Percentiles rank a stretch among this genome's conserved stretches.
Conservation (phyloP, 371 early-diverging fungal genomes). For the Mucor irregularis region DNA sequence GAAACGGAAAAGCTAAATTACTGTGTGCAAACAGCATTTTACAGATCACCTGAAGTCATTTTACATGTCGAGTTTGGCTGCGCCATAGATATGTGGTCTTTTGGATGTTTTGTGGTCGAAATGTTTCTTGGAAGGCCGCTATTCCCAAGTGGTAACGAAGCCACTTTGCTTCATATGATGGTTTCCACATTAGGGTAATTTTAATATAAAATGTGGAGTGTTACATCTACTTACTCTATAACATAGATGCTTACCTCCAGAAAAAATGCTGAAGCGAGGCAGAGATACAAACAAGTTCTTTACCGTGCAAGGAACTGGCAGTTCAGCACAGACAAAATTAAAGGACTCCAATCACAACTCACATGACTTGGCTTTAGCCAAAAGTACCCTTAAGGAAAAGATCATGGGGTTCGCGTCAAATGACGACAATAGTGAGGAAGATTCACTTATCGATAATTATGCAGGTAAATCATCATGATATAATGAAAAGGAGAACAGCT, state of each 20-base stretch:
- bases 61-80: slow-evolving; percentile 89
- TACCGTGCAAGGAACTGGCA: background rate
- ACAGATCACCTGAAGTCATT: slow-evolving; percentile 96
- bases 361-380: slow-evolving; percentile 2
- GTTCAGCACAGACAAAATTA: background rate
- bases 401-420: slow-evolving; percentile 10
- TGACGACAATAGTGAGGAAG: slow-evolving; percentile 5
- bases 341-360: background rate
- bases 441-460: slow-evolving; percentile 1
- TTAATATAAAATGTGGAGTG: background rate
- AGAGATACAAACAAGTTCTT: slow-evolving; percentile 4
- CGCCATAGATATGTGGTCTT: slow-evolving; percentile 98
- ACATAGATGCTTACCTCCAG: slow-evolving; percentile 14
- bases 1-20: slow-evolving; percentile 79
- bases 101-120: slow-evolving; percentile 99
- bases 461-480: background rate
- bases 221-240: background rate
- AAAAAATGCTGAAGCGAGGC: slow-evolving; percentile 11
- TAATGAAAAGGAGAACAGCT: background rate
- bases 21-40: slow-evolving; percentile 97
- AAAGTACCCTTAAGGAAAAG: slow-evolving; percentile 1
- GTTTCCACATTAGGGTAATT: slow-evolving; percentile 80
- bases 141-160: slow-evolving; percentile 92
- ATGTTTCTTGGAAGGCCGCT: slow-evolving; percentile 88
- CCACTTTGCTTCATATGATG: slow-evolving; percentile 86